Evolutionary conservation across 2,329 filamentous ascomycete species (phyloP).

Genomic region (Tolypocladium amazonense): DNA sequence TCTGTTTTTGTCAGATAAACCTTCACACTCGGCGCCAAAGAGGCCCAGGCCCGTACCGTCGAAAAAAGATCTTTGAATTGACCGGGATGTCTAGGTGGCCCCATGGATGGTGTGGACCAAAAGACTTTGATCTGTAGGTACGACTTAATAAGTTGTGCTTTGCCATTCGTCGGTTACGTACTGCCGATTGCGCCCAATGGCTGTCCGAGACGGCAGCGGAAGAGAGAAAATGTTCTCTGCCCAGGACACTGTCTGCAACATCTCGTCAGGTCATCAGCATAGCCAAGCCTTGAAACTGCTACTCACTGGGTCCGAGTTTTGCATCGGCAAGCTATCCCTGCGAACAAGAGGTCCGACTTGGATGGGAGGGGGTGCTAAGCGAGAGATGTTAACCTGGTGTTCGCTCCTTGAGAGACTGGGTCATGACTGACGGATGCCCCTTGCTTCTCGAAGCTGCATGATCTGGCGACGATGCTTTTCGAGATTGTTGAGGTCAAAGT

Average conservation of each 20-base stretch:
- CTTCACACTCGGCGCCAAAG: background rate
- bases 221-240: slow-evolving; percentile 49
- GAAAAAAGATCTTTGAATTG: slow-evolving; percentile 41
- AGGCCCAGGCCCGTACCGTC: slow-evolving; percentile 29
- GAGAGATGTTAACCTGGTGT: background rate
- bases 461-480: slow-evolving; percentile 38
- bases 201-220: slow-evolving; percentile 39
- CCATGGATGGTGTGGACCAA: slow-evolving; percentile 33
- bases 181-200: slow-evolving; percentile 28
- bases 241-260: slow-evolving; percentile 42
- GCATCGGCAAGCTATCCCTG: slow-evolving; percentile 16
- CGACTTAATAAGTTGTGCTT: background rate
- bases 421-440: slow-evolving; percentile 36
- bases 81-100: slow-evolving; percentile 32
- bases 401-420: background rate
- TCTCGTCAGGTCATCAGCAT: slow-evolving; percentile 1
- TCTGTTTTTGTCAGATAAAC: slow-evolving; percentile 18
- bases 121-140: slow-evolving; percentile 30
- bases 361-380: slow-evolving; percentile 18
- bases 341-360: slow-evolving; percentile 22
- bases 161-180: background rate
- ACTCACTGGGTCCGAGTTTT: slow-evolving; percentile 13
- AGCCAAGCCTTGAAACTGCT: background rate
- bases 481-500: slow-evolving; percentile 45
- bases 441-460: slow-evolving; percentile 39